These are phyloP conservation scores for Dacryopinax primogenitus DNA, from an alignment of 768 basidiomycete genomes.

Conservation along the genomic window DNA sequence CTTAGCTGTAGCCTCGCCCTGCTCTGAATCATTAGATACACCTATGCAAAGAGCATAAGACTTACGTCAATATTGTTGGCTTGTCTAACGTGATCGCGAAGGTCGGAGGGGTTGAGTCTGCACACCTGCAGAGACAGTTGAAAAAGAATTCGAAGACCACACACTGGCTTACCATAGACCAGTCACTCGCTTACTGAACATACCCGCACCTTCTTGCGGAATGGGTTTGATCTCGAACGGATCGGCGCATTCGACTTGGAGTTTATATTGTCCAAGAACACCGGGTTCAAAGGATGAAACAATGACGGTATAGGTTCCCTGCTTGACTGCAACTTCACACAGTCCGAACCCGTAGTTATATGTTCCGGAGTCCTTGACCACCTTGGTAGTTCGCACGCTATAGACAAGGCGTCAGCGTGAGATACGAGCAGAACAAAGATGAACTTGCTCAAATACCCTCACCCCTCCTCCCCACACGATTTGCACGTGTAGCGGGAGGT, in stretches of 20 bases:
- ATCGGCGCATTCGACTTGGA: conserved; percentile 48
- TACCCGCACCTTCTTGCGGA: conserved; percentile 79
- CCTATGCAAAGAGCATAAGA: not conserved
- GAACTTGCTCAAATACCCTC: conserved; percentile 58
- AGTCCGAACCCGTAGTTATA: conserved; percentile 61
- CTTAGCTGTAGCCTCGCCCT: not conserved
- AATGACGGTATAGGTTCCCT: conserved; percentile 71
- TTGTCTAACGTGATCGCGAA: not conserved
- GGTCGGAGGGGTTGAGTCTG: not conserved
- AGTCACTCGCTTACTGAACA: conserved; percentile 58
- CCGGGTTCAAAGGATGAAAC: conserved; percentile 72
- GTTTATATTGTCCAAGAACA: conserved; percentile 49
- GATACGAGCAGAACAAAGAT: not conserved
- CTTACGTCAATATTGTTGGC: not conserved
- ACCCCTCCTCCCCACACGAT: conserved; percentile 63
- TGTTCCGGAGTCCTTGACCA: conserved; percentile 60
- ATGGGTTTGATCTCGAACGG: conserved; percentile 53
- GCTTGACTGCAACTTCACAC: conserved; percentile 26
- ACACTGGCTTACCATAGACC: conserved; percentile 53
- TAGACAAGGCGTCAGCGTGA: conserved; percentile 24
- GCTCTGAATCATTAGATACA: not conserved
- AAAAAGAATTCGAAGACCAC: not conserved
- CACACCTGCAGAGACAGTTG: not conserved
- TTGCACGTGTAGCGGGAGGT: conserved; percentile 59
- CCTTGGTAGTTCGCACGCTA: conserved; percentile 46